Evolutionary conservation across 2,329 filamentous ascomycete genomes (phyloP), one percentile per base, ranked within the genome.

Genomic region (Domatiomyces globalis): DNA sequence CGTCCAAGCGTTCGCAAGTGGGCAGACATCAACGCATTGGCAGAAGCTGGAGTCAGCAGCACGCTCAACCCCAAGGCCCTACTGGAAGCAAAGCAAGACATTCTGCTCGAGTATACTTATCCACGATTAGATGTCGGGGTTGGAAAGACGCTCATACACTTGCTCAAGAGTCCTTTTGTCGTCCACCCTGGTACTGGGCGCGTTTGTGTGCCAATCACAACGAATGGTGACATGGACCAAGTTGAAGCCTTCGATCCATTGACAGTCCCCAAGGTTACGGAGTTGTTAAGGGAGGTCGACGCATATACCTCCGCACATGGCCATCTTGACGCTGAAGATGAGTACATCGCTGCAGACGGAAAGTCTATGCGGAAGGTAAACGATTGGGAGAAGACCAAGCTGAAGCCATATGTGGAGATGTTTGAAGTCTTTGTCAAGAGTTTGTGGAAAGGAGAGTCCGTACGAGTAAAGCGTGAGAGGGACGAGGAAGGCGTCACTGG

Each of bases 71-170:
- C 81, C 0, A 80, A 77, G 56, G 80, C 83, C 2, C 76, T 98
- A 10, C 77, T 84, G 7, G 87, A 95, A 62, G 87, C 88, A 19
- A 96, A 95, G 70, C 88, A 95, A 66, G 92, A 96, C 64, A 85
- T 98, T 55, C 83, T 96, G 2, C 79, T 98, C 27, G 92, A 98
- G 69, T 96, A 98, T 70, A 95, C 92, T 5, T 98, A 98, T 68
- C 92, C 92, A 2, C 84, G 92, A 42, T 84, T 98, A 50, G 92
- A 98, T 73, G 89, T 92, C 55, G 88, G 95, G 68, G 92, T 98
- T 65, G 92, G 85, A 64, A 96, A 96, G 74, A 95, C 95, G 66
- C 80, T 94, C 52, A 96, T 95, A 71, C 92, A 98, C 76, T 80
- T 98, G 76, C 81, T 98, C 61, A 98, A 98, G 67, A 89, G 84